Evolutionary conservation across 202 grass and related monocot genomes (phyloP), one percentile per base, ranked within the genome.

Genomic region (Schoenoplectus tabernaemontani): DNA sequence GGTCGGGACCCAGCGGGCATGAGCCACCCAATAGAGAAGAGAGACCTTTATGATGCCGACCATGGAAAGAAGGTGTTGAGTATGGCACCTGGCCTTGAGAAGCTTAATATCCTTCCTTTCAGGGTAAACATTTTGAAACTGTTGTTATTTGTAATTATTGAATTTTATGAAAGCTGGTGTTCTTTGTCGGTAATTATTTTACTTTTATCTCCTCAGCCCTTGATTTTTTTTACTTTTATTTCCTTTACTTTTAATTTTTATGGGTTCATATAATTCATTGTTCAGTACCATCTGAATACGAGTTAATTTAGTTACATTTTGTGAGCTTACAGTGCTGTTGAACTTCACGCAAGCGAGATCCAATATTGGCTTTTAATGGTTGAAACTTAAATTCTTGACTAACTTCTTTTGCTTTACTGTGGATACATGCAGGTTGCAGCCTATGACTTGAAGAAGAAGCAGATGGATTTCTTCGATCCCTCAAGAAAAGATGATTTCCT

Each of bases 1-100:
- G 96, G 96, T 66, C 91, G 96, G 64, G 96, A 99, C 53, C 92
- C 96, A 83, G 96, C 96, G 80, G 96, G 96, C 61, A 99, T 99
- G 92, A 81, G 86, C 41, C 88, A 99, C 37, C 96, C 96, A 7
- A 82, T 65, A 3, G 88, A 87, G 64, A 96, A 99, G 61, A 87
- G 92, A 80, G 96, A 99, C 74, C 85, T 99, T 69, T 99, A 96
- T 91, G 92, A 99, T 88, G 92, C 92, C 28, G 88, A 99, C 80
- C 96, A 99, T 61, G 96, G 96, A 53, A 99, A 99, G 81, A 99
- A 99, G 59, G 96, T 99, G 33, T 71, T 99, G 61, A 91, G 90
- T 51, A 93, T 99, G 96, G 96, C 92, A 64, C 96, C 92, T 78
- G 96, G 96, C 20, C 96, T 99, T 68, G 92, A 99, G 83, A 93